These are phyloP conservation scores for Bryoerythrophyllum caledonicum DNA, from an alignment of 225 moss, liverwort and hornwort genomes.

Conservation along the genomic window DNA sequence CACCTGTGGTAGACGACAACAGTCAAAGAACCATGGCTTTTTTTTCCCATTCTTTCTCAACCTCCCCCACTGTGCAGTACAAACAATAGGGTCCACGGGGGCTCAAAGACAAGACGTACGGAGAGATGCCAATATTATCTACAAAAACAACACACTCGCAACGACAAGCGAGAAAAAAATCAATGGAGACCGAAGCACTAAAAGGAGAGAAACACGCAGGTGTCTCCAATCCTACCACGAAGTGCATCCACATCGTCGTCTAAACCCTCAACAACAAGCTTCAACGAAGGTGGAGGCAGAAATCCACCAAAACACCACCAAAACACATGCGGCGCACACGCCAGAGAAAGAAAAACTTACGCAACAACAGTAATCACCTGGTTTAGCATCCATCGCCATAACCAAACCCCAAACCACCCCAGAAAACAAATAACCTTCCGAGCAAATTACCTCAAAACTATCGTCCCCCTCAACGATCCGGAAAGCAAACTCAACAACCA, in stretches of 20 bases:
- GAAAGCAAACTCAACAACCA: background rate
- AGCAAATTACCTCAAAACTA: background rate
- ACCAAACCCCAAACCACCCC: constrained; percentile 2
- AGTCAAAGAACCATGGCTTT: constrained; percentile 1
- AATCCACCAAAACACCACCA: background rate
- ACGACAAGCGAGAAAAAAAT: background rate
- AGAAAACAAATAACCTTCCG: background rate
- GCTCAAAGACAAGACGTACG: background rate
- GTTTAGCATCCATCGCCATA: constrained; percentile 6
- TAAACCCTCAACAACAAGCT: too few species aligned
- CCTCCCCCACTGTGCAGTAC: background rate
- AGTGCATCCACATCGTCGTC: too few species aligned
- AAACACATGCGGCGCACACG: background rate
- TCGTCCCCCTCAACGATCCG: background rate
- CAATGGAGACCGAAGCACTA: background rate
- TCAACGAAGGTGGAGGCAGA: too few species aligned
- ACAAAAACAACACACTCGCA: background rate
- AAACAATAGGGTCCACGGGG: background rate
- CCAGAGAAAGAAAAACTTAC: background rate
- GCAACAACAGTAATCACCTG: constrained; percentile 2
- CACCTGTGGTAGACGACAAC: constrained; percentile 22
- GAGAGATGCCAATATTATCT: background rate
- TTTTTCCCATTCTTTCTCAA: background rate
- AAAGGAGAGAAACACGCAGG: background rate
- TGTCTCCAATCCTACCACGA: background rate